Evolutionary conservation across 1,284 basidiomycete genomes (phyloP).

Genomic region (Pascua guehoae): DNA sequence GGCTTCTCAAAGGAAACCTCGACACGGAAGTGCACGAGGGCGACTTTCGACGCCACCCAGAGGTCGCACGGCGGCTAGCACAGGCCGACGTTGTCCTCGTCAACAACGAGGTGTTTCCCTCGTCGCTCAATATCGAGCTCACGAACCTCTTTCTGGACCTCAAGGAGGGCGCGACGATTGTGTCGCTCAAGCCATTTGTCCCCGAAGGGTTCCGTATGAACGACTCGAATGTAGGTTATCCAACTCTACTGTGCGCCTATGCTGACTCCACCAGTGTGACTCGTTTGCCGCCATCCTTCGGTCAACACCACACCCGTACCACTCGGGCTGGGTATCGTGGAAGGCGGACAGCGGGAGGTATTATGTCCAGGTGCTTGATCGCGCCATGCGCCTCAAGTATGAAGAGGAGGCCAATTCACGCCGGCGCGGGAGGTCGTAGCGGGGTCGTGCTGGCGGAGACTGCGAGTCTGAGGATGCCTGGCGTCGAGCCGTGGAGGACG

Average conservation of each 20-base stretch:
- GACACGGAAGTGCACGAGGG: slow-evolving; percentile 52
- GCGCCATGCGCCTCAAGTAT: slow-evolving; percentile 30
- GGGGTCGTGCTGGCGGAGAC: background rate
- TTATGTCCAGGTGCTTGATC: slow-evolving; percentile 42
- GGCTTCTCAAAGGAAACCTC: slow-evolving; percentile 51
- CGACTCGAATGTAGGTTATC: slow-evolving; percentile 41
- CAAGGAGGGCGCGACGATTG: slow-evolving; percentile 54
- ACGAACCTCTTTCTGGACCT: slow-evolving; percentile 57
- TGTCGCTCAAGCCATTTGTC: slow-evolving; percentile 57
- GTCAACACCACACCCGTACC: slow-evolving; percentile 34
- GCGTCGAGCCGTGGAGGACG: background rate
- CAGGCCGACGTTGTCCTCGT: slow-evolving; percentile 57
- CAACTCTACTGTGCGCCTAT: background rate
- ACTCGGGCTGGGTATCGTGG: slow-evolving; percentile 46
- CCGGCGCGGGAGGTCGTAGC: slow-evolving; percentile 13
- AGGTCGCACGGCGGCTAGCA: slow-evolving; percentile 42
- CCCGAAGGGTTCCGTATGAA: slow-evolving; percentile 53
- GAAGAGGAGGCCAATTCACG: slow-evolving; percentile 34
- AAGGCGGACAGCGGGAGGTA: slow-evolving; percentile 43
- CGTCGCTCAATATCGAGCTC: slow-evolving; percentile 54
- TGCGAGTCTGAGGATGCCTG: background rate
- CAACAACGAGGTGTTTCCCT: slow-evolving; percentile 57
- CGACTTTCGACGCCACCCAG: slow-evolving; percentile 51
- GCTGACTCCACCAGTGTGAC: slow-evolving; percentile 32
- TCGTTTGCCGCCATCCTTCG: slow-evolving; percentile 42